phyloP scores from a whole-genome alignment of 108 stramenopile genomes.

The Aurantiochytrium sp. region DNA sequence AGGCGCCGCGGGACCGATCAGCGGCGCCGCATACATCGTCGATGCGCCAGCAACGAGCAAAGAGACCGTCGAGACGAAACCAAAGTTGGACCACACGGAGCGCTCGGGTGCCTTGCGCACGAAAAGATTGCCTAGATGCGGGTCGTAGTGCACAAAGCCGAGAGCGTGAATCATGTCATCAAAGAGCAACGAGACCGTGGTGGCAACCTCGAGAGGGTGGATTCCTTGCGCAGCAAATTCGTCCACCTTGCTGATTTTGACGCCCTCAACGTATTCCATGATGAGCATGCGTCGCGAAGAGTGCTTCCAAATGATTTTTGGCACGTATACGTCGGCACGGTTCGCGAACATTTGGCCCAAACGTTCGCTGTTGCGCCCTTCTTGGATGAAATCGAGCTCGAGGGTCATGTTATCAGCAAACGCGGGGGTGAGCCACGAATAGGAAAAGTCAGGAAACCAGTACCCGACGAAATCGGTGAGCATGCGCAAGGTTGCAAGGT shows the following conservation, averaged over 20 bases:
- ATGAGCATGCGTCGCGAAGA: constrained; percentile 31
- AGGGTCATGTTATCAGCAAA: constrained; percentile 31
- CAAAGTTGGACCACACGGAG: background rate
- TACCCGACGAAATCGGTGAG: background rate
- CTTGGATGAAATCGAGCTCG: constrained; percentile 47
- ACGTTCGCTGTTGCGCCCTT: constrained; percentile 27
- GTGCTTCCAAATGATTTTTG: constrained; percentile 31
- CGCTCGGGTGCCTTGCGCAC: constrained; percentile 14
- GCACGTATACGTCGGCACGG: constrained; percentile 25
- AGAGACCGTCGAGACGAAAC: background rate
- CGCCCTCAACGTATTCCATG: constrained; percentile 38
- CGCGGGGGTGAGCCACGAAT: constrained; percentile 37
- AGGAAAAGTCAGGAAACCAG: constrained; percentile 34
- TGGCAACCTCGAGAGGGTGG: constrained; percentile 29
- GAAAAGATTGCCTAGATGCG: constrained; percentile 42
- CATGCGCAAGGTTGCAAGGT: constrained; percentile 20
- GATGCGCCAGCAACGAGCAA: background rate
- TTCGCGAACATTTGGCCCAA: constrained; percentile 11
- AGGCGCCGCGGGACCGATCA: background rate
- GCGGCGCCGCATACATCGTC: background rate
- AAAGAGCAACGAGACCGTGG: constrained; percentile 25
- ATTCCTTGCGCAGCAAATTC: constrained; percentile 21
- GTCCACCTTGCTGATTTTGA: constrained; percentile 29
- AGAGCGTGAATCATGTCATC: background rate
- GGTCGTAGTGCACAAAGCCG: constrained; percentile 38